Evolutionary conservation across 768 basidiomycete species (phyloP).

Genomic region (Leccinum uliginosum): DNA sequence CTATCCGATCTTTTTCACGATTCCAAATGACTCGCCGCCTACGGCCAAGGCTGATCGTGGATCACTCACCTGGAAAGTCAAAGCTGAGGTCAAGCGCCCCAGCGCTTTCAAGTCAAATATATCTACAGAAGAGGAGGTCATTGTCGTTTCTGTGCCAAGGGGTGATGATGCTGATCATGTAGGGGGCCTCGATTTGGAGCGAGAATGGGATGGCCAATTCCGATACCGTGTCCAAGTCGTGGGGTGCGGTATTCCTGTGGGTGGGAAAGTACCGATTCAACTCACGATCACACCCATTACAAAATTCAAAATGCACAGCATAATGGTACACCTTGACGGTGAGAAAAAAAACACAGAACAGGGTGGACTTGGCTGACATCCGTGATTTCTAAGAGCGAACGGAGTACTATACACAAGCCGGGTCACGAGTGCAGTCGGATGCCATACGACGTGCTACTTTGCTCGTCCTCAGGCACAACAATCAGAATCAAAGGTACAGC

Average conservation of each 20-base stretch:
- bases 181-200: constrained; percentile 76
- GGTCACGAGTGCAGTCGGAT: constrained; percentile 66
- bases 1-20: constrained; percentile 88
- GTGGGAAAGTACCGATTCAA: constrained; percentile 73
- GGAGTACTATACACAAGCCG: constrained; percentile 72
- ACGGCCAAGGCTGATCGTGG: constrained; percentile 73
- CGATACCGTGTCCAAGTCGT: constrained; percentile 75
- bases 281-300: constrained; percentile 79
- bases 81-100: constrained; percentile 78
- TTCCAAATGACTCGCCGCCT: constrained; percentile 78
- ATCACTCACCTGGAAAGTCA: constrained; percentile 72
- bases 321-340: constrained; percentile 82
- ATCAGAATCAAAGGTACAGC: constrained; percentile 41
- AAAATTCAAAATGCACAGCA: constrained; percentile 75
- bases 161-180: constrained; percentile 53
- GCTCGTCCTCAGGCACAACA: constrained; percentile 49
- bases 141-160: constrained; percentile 65
- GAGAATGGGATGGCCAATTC: constrained; percentile 87
- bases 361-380: background rate
- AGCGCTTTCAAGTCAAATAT: constrained; percentile 74
- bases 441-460: constrained; percentile 57
- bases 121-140: constrained; percentile 64
- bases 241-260: constrained; percentile 76
- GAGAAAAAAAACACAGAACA: constrained; percentile 17
- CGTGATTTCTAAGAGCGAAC: constrained; percentile 57